A percentile compares a stretch with the other conserved stretches of the same genome.
Evolutionary conservation across 805 yeast genomes (phyloP).

Genomic region (Yamadazyma olivae): DNA sequence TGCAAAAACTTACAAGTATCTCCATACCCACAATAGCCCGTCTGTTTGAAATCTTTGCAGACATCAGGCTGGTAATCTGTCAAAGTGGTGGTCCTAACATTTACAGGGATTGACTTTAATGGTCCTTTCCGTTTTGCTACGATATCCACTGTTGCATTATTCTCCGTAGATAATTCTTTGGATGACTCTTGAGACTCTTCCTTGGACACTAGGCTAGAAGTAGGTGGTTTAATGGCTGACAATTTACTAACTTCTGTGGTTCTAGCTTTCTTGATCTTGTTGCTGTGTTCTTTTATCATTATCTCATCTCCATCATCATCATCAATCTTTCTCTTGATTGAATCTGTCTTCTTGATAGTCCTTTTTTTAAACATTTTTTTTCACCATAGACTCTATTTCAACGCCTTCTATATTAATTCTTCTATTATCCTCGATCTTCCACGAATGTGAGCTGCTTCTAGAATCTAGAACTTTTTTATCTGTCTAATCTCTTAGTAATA

Average conservation of each 20-base stretch:
- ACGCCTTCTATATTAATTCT: too few relatives aligned
- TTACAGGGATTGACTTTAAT: slow-evolving; percentile 27
- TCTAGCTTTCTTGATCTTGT: slow-evolving; percentile 4
- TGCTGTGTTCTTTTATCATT: not conserved
- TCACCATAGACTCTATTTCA: too few relatives aligned
- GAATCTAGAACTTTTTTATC: too few relatives aligned
- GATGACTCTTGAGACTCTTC: slow-evolving; percentile 1
- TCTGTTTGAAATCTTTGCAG: slow-evolving; percentile 86
- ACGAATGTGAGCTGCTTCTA: too few relatives aligned
- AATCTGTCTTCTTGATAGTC: slow-evolving; percentile 15
- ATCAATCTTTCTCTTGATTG: slow-evolving; percentile 7
- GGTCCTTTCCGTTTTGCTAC: slow-evolving; percentile 7
- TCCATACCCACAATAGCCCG: slow-evolving; percentile 97
- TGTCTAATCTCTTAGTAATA: too few relatives aligned
- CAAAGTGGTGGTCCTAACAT: slow-evolving; percentile 61
- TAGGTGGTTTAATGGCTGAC: not conserved
- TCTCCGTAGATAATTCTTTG: slow-evolving; percentile 4
- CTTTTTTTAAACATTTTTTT: slow-evolving; percentile 30
- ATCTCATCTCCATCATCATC: slow-evolving; percentile 1
- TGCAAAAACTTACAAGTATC: slow-evolving; percentile 95
- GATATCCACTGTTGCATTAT: slow-evolving; percentile 7
- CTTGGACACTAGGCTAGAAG: not conserved
- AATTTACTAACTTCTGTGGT: too few relatives aligned
- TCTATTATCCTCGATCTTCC: too few relatives aligned
- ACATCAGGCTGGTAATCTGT: slow-evolving; percentile 91